Evolutionary conservation across 2,329 filamentous ascomycete species (phyloP).

Genomic region (Aspergillus pseudotamarii): DNA sequence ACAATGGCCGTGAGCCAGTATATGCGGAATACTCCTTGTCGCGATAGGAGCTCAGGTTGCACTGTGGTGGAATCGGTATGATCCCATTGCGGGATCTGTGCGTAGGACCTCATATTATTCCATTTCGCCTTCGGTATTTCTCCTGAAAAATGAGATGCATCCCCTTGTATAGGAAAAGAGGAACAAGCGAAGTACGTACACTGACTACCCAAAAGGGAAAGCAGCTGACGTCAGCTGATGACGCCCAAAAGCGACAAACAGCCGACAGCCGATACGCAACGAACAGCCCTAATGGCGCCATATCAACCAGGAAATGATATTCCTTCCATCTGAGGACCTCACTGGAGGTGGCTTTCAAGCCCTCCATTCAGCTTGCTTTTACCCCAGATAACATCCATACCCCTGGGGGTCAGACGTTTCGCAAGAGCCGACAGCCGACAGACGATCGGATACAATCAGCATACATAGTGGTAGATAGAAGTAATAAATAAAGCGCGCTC

Average conservation of each 20-base stretch:
- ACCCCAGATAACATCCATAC: neutral
- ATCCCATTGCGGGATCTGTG: conserved; percentile 14
- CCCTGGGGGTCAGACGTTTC: neutral
- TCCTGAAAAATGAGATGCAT: neutral
- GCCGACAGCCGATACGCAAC: conserved; percentile 17
- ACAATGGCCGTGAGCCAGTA: conserved; percentile 57
- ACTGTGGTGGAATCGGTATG: neutral
- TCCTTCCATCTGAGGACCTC: neutral
- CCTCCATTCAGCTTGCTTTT: neutral
- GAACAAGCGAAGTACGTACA: neutral
- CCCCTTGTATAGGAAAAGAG: neutral
- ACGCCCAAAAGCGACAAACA: conserved; percentile 8
- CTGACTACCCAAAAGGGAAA: neutral
- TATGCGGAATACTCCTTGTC: conserved; percentile 47
- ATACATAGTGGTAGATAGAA: neutral
- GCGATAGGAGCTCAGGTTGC: neutral
- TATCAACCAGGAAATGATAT: neutral
- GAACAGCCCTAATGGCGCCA: conserved; percentile 4
- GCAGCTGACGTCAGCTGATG: conserved; percentile 12
- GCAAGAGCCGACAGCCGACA: conserved; percentile 20
- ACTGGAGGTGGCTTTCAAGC: neutral
- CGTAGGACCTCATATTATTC: conserved; percentile 3
- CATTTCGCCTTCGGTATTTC: neutral
- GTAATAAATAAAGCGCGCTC: neutral
- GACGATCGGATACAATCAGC: conserved; percentile 6